Evolutionary conservation across 257 asterid genomes (phyloP).

Genomic region (Jasminum sambac): DNA sequence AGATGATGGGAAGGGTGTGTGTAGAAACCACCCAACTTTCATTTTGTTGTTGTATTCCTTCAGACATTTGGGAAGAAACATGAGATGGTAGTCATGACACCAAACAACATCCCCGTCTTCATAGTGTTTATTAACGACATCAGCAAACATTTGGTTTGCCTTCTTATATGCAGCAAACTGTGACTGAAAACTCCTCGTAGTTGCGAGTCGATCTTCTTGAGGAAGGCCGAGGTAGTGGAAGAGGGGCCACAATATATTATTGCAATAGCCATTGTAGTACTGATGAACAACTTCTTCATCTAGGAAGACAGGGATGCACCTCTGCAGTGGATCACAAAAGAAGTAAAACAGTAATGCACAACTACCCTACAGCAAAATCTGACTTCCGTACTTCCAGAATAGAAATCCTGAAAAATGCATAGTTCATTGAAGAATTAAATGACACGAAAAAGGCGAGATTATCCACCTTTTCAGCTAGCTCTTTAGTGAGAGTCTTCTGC

Average conservation of each 20-base stretch:
- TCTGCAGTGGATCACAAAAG: constrained; percentile 42
- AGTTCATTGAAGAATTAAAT: constrained; percentile 1
- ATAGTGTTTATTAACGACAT: constrained; percentile 73
- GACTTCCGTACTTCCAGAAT: background rate
- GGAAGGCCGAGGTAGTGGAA: constrained; percentile 96
- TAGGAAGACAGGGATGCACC: constrained; percentile 91
- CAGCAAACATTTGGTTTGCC: constrained; percentile 95
- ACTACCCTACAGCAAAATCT: constrained; percentile 2
- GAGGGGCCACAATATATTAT: constrained; percentile 88
- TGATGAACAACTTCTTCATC: constrained; percentile 91
- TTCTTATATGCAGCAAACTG: constrained; percentile 83
- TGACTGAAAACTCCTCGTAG: constrained; percentile 90
- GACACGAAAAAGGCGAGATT: constrained; percentile 13
- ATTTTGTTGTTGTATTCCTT: constrained; percentile 69
- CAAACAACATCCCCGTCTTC: constrained; percentile 92
- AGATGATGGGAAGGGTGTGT: constrained; percentile 95
- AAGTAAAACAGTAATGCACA: constrained; percentile 18
- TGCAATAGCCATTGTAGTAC: constrained; percentile 94
- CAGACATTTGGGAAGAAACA: constrained; percentile 87
- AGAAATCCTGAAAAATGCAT: background rate
- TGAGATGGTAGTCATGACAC: constrained; percentile 96
- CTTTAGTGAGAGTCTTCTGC: constrained; percentile 71
- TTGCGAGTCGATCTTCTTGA: constrained; percentile 90
- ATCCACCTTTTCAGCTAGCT: constrained; percentile 83
- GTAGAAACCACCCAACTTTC: constrained; percentile 98